Evolutionary conservation across 192 early-diverging fungal genomes (phyloP).

Genomic region (Podila minutissima): DNA sequence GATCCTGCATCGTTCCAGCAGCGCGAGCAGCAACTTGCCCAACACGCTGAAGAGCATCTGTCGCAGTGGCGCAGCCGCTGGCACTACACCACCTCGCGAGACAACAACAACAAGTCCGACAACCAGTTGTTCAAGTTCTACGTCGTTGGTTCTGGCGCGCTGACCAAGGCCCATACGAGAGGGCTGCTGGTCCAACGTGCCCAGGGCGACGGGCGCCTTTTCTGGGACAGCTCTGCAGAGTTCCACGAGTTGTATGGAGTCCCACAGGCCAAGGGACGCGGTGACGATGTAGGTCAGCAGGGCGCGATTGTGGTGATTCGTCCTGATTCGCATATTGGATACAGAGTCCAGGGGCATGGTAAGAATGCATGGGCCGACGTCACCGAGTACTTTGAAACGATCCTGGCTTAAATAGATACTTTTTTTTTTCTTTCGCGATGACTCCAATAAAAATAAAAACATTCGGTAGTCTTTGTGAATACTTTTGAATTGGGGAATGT

Average conservation of each 20-base stretch:
- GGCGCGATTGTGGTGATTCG: constrained; percentile 22
- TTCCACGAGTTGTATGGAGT: constrained; percentile 37
- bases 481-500: no score
- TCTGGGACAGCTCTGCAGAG: constrained; percentile 16
- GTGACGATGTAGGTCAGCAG: no score
- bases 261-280: constrained; percentile 8
- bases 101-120: not conserved
- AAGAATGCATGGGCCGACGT: constrained; percentile 25
- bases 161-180: not conserved
- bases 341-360: constrained; percentile 21
- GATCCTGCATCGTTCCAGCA: constrained; percentile 9
- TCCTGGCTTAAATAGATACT: not conserved
- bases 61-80: not conserved
- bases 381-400: constrained; percentile 17
- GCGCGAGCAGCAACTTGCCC: constrained; percentile 8
- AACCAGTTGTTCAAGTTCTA: constrained; percentile 24
- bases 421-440: no score
- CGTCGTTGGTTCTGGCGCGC: constrained; percentile 5
- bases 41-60: constrained; percentile 4
- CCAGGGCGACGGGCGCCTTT: constrained; percentile 27
- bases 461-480: no score
- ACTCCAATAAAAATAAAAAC: no score
- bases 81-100: not conserved
- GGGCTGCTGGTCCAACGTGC: no score
- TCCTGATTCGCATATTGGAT: constrained; percentile 36